Conservation (phyloP, 2,329 filamentous ascomycete genomes). For the Penicillium fuscoglaucum region DNA sequence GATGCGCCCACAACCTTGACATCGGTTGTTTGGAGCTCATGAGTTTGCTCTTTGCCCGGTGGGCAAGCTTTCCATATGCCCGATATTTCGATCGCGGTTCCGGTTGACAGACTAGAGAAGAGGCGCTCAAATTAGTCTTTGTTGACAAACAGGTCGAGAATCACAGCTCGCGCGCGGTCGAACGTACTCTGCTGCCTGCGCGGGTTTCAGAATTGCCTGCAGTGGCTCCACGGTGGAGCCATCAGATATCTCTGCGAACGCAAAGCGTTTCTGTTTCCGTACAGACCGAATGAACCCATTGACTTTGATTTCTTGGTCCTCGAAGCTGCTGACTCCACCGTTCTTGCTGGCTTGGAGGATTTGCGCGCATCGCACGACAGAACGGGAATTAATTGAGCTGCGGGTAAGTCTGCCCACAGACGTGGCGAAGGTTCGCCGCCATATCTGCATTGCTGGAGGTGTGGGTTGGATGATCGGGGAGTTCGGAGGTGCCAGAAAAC, state of each 20-base stretch:
- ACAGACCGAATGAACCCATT: slow-evolving; percentile 82
- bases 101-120: slow-evolving; percentile 69
- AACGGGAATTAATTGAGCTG: slow-evolving; percentile 18
- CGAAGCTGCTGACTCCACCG: slow-evolving; percentile 30
- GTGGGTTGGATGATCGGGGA: slow-evolving; percentile 12
- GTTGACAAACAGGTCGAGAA: background rate
- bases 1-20: slow-evolving; percentile 73
- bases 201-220: slow-evolving; percentile 76
- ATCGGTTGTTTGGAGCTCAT: slow-evolving; percentile 74
- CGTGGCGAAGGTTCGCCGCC: slow-evolving; percentile 42
- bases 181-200: slow-evolving; percentile 69
- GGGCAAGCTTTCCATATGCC: slow-evolving; percentile 75
- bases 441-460: slow-evolving; percentile 40
- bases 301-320: slow-evolving; percentile 55
- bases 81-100: slow-evolving; percentile 73
- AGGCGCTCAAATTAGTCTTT: slow-evolving; percentile 26
- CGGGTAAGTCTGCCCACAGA: slow-evolving; percentile 36
- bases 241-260: slow-evolving; percentile 84
- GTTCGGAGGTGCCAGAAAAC: slow-evolving; percentile 17
- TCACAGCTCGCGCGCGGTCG: background rate
- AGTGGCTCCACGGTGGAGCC: slow-evolving; percentile 77
- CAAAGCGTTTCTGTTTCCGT: slow-evolving; percentile 77
- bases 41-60: slow-evolving; percentile 65
- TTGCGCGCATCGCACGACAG: slow-evolving; percentile 40
- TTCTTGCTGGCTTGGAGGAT: slow-evolving; percentile 36